These are phyloP conservation scores for Scenedesmus sp. DNA, from an alignment of 163 green algal genomes.

Conservation along the genomic window DNA sequence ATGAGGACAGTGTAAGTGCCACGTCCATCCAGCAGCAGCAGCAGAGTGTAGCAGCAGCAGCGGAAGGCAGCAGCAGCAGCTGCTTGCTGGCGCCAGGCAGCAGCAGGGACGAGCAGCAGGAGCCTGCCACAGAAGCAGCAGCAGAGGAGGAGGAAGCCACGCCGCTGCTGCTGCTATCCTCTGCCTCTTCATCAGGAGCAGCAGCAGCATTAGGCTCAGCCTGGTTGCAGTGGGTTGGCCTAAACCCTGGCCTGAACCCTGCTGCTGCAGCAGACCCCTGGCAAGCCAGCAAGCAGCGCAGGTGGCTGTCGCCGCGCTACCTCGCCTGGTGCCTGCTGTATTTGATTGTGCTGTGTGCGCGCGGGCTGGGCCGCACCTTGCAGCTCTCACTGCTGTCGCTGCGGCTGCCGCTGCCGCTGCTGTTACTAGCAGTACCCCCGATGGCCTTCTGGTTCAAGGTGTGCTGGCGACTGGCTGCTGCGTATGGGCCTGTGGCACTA, in stretches of 20 bases:
- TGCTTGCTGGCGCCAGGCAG: background rate
- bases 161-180: background rate
- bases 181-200: background rate
- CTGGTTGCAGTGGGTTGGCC: background rate
- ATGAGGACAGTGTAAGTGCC: background rate
- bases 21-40: background rate
- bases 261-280: background rate
- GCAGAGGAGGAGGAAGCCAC: background rate
- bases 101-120: background rate
- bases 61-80: conserved; percentile 11
- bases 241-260: background rate
- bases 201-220: background rate
- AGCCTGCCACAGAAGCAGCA: background rate
- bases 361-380: background rate
- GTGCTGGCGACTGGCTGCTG: background rate
- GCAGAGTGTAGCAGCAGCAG: background rate
- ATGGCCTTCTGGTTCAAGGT: background rate
- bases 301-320: background rate
- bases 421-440: background rate
- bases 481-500: background rate
- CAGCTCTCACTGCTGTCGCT: background rate
- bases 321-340: background rate
- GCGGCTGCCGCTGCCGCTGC: background rate
- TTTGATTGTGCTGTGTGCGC: background rate
- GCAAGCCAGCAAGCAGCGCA: background rate